A percentile compares a stretch with the other conserved stretches of the same genome.
phyloP scores from a whole-genome alignment of 1,284 basidiomycete species.

The Ustilago crameri region DNA sequence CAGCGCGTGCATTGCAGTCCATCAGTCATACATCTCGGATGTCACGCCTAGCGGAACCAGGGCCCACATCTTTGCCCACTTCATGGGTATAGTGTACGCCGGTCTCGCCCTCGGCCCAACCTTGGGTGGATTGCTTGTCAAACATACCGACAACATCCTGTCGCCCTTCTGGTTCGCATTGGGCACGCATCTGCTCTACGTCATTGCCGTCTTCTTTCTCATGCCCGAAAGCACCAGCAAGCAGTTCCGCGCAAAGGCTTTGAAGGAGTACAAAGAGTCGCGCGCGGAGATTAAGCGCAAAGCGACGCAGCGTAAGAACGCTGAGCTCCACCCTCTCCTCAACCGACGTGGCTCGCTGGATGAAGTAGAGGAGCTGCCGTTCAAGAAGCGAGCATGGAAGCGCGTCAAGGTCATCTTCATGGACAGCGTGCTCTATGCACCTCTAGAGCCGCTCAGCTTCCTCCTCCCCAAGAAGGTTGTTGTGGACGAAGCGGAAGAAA shows the following conservation, averaged over 20 bases:
- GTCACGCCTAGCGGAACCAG: slow-evolving; percentile 61
- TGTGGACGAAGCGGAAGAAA: slow-evolving; percentile 21
- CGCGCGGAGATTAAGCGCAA: slow-evolving; percentile 35
- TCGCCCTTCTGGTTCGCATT: slow-evolving; percentile 57
- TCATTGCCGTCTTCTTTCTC: slow-evolving; percentile 44
- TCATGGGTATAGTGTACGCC: slow-evolving; percentile 58
- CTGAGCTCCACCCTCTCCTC: slow-evolving; percentile 42
- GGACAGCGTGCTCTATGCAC: slow-evolving; percentile 43
- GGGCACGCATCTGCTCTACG: slow-evolving; percentile 51
- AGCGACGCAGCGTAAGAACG: slow-evolving; percentile 38
- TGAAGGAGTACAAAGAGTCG: slow-evolving; percentile 37
- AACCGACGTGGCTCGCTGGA: slow-evolving; percentile 1
- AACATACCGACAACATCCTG: slow-evolving; percentile 49
- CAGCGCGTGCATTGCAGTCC: slow-evolving; percentile 80
- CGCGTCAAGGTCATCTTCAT: slow-evolving; percentile 43
- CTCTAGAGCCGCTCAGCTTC: slow-evolving; percentile 54
- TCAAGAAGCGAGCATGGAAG: slow-evolving; percentile 45
- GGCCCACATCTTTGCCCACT: slow-evolving; percentile 58
- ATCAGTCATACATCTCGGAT: slow-evolving; percentile 78
- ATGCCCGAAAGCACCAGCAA: slow-evolving; percentile 63
- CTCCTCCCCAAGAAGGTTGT: slow-evolving; percentile 54
- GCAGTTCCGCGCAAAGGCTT: slow-evolving; percentile 39
- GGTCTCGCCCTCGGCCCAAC: slow-evolving; percentile 63
- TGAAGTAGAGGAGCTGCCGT: slow-evolving; percentile 7
- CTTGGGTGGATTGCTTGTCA: slow-evolving; percentile 61